Base-by-base conservation (phyloP, 352 stramenopile species). In the Pythium scleroteichum region DNA sequence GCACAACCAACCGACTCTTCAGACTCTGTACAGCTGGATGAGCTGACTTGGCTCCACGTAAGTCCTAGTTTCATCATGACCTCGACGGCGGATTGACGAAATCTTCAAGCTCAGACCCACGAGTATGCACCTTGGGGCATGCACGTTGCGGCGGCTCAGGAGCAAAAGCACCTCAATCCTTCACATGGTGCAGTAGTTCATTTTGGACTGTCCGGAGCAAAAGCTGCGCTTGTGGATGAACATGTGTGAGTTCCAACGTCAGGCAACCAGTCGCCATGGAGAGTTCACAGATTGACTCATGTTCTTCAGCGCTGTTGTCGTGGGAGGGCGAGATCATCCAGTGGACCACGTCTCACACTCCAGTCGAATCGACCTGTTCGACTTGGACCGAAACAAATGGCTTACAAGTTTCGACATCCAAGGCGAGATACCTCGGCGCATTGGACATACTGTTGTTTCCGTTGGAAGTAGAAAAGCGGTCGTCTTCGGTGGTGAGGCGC, bases 321-420 rank as follows among this genome's bases (percentile, higher is more conserved):
- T 90, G 12, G 79, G 78, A 4, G 82, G 84, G 17, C 71, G 72
- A 22, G 78, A 87, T 41, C 61, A 75, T 3, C 62, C 67, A 16
- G 63, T 69, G 3, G 74, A 79, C 19, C 52, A 49, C 17, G 41
- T 47, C 39, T 64, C 38, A 7, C 62, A 20, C 52, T 71, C 39
- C 27, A 47, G 20, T 54, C 64, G 78, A 3, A 46, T 90, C 7
- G 78, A 88, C 50, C 53, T 93, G 9, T 93, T 92, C 49, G 82
- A 91, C 32, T 40, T 86, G 23, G 41, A 19, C 4, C 70, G 63
- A 0, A 41, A 75, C n/a, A 69, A 63, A 32, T 90, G 80, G 79
- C 45, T 91, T 29, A 69, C 62, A n/a, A 65, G 60, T 42, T 87
- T 84, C 39, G 82, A 92, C 62, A 69, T 90, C 4, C 62, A 81